These are phyloP conservation scores for Datura wrightii DNA, from an alignment of 257 asterid genomes.

Conservation along the genomic window DNA sequence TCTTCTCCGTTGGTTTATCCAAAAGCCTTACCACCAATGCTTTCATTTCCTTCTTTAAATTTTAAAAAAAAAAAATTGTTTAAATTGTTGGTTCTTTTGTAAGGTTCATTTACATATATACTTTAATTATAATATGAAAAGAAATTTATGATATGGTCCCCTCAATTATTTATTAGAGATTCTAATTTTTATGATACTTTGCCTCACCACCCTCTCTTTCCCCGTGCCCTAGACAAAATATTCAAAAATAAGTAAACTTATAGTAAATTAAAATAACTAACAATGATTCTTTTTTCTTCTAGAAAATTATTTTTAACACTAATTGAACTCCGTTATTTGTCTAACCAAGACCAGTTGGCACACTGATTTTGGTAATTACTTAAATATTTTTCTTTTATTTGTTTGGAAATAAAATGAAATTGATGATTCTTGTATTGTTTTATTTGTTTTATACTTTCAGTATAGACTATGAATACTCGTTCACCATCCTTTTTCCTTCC, in stretches of 20 bases:
- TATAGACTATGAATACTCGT: not conserved
- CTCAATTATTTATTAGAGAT: not conserved
- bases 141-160: constrained; percentile 6
- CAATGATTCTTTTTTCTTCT: not conserved
- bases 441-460: not conserved
- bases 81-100: not conserved
- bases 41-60: not conserved
- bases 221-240: not conserved
- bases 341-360: not conserved
- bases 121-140: not conserved
- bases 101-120: not conserved
- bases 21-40: not conserved
- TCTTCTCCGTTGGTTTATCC: not conserved
- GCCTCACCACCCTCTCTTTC: not conserved
- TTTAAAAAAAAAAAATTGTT: not conserved
- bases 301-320: not conserved
- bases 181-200: not conserved
- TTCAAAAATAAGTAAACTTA: not conserved
- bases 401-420: not conserved
- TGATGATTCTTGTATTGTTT: not conserved
- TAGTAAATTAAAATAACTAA: not conserved
- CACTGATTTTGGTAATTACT: not conserved
- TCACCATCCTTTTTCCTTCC: not conserved
- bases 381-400: not conserved
- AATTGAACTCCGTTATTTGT: not conserved